phyloP scores from a whole-genome alignment of 1,139 yeast species.

The Insectozyma bohioensis region DNA sequence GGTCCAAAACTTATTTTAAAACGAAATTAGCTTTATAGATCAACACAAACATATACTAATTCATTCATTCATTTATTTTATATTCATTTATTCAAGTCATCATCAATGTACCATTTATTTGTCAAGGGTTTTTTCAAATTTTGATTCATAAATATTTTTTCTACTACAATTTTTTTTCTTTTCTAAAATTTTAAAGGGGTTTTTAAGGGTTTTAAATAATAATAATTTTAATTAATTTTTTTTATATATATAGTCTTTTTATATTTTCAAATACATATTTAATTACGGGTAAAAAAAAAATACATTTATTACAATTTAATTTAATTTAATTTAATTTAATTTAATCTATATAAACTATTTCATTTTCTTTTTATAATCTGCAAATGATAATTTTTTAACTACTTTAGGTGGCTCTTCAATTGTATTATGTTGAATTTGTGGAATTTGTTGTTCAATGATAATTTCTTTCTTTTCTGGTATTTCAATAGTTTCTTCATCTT shows the following conservation, averaged over 20 bases:
- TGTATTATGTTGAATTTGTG: neutral
- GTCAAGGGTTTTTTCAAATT: no score
- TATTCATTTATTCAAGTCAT: constrained; percentile 1
- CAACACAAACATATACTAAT: no score
- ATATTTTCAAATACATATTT: no score
- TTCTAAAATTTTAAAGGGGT: constrained; percentile 6
- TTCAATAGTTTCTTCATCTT: constrained; percentile 6
- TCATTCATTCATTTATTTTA: constrained; percentile 2
- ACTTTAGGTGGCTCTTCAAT: constrained; percentile 21
- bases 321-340: neutral
- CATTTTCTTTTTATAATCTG: constrained; percentile 77
- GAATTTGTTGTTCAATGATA: constrained; percentile 12
- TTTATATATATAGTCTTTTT: constrained; percentile 2
- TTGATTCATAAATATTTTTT: neutral
- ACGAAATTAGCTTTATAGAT: no score
- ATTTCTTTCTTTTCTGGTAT: constrained; percentile 11
- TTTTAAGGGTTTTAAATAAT: constrained; percentile 5
- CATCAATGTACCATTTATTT: constrained; percentile 1
- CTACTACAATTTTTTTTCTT: neutral
- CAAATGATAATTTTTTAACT: constrained; percentile 74
- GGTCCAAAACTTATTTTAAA: no score
- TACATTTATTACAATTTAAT: neutral
- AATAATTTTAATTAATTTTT: neutral
- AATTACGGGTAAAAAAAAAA: constrained; percentile 6
- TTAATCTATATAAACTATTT: constrained; percentile 23